These are phyloP conservation scores for Nicotiana benthamiana DNA, from an alignment of 257 asterid species.

Conservation along the genomic window DNA sequence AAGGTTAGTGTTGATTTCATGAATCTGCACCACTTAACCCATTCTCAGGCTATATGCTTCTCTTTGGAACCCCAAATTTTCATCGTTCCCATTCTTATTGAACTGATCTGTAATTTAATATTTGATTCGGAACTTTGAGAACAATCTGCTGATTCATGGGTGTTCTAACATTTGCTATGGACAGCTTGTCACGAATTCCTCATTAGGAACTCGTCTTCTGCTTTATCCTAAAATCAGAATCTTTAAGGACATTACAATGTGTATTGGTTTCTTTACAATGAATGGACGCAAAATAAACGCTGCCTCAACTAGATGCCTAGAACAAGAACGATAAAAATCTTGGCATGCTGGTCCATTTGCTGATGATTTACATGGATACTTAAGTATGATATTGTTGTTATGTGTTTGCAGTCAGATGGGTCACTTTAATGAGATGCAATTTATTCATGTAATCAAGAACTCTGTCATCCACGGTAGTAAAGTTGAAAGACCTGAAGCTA, in stretches of 20 bases:
- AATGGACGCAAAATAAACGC: neutral
- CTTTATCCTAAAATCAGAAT: neutral
- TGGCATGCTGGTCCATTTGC: neutral
- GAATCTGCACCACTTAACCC: neutral
- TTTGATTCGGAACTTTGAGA: neutral
- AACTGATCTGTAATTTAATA: neutral
- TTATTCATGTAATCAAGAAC: slow-evolving; percentile 78
- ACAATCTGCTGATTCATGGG: neutral
- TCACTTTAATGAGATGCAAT: slow-evolving; percentile 72
- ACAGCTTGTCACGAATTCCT: neutral
- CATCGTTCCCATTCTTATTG: neutral
- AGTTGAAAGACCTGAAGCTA: slow-evolving; percentile 48
- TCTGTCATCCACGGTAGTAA: slow-evolving; percentile 85
- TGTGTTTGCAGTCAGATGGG: slow-evolving; percentile 59
- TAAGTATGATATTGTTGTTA: neutral
- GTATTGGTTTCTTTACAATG: neutral
- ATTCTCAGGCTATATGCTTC: neutral
- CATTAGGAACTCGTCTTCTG: neutral
- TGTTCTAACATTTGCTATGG: neutral
- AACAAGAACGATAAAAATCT: neutral
- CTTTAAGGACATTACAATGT: neutral
- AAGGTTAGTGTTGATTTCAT: neutral
- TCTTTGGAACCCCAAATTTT: neutral
- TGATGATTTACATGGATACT: neutral
- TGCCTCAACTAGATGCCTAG: neutral